Evolutionary conservation across 202 grass and related monocot species (phyloP), one percentile per base, ranked within the genome.

Genomic region (Musa balbisiana): DNA sequence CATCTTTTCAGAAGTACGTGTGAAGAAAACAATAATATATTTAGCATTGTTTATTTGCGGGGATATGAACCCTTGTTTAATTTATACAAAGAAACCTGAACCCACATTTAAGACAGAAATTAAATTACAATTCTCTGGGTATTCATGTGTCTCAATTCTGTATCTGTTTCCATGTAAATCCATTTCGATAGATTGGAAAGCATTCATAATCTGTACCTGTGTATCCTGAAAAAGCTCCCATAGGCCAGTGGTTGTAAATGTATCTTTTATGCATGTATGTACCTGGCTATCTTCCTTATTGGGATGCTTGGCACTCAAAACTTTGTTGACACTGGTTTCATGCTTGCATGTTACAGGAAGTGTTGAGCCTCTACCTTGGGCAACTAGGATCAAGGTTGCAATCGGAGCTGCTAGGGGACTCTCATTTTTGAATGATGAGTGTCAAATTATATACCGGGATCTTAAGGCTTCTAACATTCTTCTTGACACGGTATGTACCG

Each of bases 1-100:
- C 67, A 70, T 51, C 33, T 70, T 21, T 51, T 70, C 67, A 51
- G 49, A 70, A 70, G 67, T 70, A 19, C 16, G 67, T 51, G 33
- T 43, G 5, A 6, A 51, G 19, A 10, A 67, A 51, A 51, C 11
- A 21, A 11, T 20, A 10, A 52, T 4, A 20, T 51, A 17, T 60
- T n/a, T 6, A n/a, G 0, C 56, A 60, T 21, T 60, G n/a, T 17
- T 60, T n/a, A 9, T 60, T 60, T 17, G 3, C 21, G 19, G 17
- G 56, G 17, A 60, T 60, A 60, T 60, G 16, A n/a, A 60, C n/a
- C 17, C 19, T 9, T 19, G 56, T 60, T 60, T 60, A 17, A 60
- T 9, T 60, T n/a, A 19, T 19, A 60, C 3, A 17, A 60, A 4
- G n/a, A 19, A 19, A 60, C 33, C 33, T 43, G 33, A 43, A 8